Conservation (phyloP, 148 eudicot genomes). For the Heliamphora exappendiculata region DNA sequence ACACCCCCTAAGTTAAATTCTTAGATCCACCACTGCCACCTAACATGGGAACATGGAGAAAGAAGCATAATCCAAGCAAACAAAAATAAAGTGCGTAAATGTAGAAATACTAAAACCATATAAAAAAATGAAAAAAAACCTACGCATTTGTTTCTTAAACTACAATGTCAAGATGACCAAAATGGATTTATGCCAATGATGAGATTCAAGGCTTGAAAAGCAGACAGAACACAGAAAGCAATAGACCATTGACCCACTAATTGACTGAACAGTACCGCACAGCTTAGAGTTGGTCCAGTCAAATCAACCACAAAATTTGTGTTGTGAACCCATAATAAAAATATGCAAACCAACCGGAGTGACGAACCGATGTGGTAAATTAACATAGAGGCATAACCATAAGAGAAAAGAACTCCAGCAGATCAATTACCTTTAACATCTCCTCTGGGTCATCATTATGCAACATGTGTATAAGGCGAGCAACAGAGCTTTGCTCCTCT, state of each 20-base stretch:
- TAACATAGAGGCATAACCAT: neutral
- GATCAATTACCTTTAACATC: conserved; percentile 74
- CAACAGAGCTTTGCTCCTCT: conserved; percentile 97
- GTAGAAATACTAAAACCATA: neutral
- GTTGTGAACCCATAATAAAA: neutral
- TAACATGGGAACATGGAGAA: neutral
- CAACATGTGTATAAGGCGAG: conserved; percentile 89
- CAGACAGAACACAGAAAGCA: neutral
- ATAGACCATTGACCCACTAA: neutral
- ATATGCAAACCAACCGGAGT: neutral
- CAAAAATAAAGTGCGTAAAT: neutral
- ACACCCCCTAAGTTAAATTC: too few species aligned
- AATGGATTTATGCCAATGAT: neutral
- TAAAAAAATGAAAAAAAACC: neutral
- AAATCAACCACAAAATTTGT: neutral
- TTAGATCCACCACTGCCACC: too few species aligned
- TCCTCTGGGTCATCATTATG: conserved; percentile 87
- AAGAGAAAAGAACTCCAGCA: neutral
- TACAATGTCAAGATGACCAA: conserved; percentile 3
- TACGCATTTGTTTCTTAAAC: neutral
- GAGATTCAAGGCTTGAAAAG: neutral
- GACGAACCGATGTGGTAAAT: conserved; percentile 3
- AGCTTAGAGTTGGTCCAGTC: neutral
- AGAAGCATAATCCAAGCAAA: neutral
- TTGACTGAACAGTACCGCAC: neutral